Percentiles rank a stretch among this genome's conserved stretches.
phyloP scores from a whole-genome alignment of 2,329 filamentous ascomycete genomes.

The Pseudocercospora ulei region DNA sequence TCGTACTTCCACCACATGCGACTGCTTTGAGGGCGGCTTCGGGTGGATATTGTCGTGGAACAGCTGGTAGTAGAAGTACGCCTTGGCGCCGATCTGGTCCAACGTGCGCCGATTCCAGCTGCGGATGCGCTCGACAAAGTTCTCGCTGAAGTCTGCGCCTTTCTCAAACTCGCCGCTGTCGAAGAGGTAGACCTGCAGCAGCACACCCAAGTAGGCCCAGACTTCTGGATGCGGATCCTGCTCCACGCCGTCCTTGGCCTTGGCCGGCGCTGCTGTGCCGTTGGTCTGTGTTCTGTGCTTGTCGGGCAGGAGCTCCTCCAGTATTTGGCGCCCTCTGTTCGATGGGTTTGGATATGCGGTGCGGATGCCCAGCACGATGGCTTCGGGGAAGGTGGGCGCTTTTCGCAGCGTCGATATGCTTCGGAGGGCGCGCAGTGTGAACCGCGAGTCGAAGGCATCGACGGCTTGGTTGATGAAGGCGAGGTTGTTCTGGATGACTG shows the following conservation, averaged over 20 bases:
- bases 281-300: constrained; percentile 19
- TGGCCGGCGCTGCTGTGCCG: constrained; percentile 14
- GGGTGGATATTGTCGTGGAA: constrained; percentile 88
- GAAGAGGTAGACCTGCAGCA: constrained; percentile 61
- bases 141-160: constrained; percentile 74
- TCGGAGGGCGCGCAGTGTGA: constrained; percentile 83
- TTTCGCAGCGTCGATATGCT: constrained; percentile 95
- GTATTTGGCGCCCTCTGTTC: constrained; percentile 29
- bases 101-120: constrained; percentile 84
- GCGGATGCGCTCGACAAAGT: constrained; percentile 75
- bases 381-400: constrained; percentile 43
- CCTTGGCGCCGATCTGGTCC: constrained; percentile 85
- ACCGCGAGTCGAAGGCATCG: constrained; percentile 84
- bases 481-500: constrained; percentile 95
- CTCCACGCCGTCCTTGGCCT: constrained; percentile 23
- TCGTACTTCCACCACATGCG: constrained; percentile 75
- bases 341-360: constrained; percentile 31
- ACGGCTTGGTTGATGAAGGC: constrained; percentile 84
- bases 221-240: constrained; percentile 33
- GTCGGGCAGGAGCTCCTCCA: constrained; percentile 31
- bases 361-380: constrained; percentile 31
- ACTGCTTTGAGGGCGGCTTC: constrained; percentile 77
- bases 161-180: constrained; percentile 72
- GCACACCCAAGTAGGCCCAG: constrained; percentile 35
- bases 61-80: constrained; percentile 95